Evolutionary conservation across 2,329 filamentous ascomycete genomes (phyloP).

Genomic region (Coleophoma cylindrospora): DNA sequence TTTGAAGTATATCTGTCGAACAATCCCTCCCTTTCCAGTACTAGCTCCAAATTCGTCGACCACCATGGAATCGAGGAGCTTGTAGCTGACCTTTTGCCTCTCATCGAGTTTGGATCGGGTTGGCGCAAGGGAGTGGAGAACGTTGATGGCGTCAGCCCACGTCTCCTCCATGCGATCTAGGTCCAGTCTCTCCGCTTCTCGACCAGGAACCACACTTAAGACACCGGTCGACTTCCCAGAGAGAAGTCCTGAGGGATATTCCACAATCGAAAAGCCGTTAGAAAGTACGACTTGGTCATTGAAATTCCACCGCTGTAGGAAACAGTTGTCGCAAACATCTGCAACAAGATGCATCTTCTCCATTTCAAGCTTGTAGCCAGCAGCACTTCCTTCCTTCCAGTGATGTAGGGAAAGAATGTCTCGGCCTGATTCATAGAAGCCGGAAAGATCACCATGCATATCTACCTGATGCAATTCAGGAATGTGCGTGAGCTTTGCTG

Average conservation of each 20-base stretch:
- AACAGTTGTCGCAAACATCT: slow-evolving; percentile 31
- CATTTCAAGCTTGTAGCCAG: slow-evolving; percentile 23
- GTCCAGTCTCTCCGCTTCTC: slow-evolving; percentile 14
- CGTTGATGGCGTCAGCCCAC: slow-evolving; percentile 37
- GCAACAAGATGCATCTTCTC: slow-evolving; percentile 25
- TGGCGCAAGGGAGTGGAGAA: slow-evolving; percentile 42
- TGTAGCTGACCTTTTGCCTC: slow-evolving; percentile 51
- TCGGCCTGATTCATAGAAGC: slow-evolving; percentile 25
- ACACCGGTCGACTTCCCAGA: slow-evolving; percentile 11
- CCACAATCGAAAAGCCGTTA: slow-evolving; percentile 39
- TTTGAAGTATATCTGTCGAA: slow-evolving; percentile 20
- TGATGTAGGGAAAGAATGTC: slow-evolving; percentile 24
- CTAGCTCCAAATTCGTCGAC: slow-evolving; percentile 25
- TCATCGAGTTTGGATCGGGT: slow-evolving; percentile 45
- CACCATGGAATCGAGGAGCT: slow-evolving; percentile 40
- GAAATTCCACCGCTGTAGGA: slow-evolving; percentile 40
- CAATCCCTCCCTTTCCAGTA: slow-evolving; percentile 5
- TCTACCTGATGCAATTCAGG: slow-evolving; percentile 23
- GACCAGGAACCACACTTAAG: slow-evolving; percentile 10
- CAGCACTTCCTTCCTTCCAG: slow-evolving; percentile 23
- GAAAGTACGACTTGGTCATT: slow-evolving; percentile 35
- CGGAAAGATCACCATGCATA: slow-evolving; percentile 23
- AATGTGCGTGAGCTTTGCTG: slow-evolving; percentile 19
- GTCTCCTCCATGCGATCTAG: slow-evolving; percentile 35
- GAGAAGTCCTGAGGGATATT: slow-evolving; percentile 26